Percentiles rank a stretch among this genome's conserved stretches.
These are phyloP conservation scores for Botryotinia globosa DNA, from an alignment of 2,329 filamentous ascomycete genomes.

Conservation along the genomic window DNA sequence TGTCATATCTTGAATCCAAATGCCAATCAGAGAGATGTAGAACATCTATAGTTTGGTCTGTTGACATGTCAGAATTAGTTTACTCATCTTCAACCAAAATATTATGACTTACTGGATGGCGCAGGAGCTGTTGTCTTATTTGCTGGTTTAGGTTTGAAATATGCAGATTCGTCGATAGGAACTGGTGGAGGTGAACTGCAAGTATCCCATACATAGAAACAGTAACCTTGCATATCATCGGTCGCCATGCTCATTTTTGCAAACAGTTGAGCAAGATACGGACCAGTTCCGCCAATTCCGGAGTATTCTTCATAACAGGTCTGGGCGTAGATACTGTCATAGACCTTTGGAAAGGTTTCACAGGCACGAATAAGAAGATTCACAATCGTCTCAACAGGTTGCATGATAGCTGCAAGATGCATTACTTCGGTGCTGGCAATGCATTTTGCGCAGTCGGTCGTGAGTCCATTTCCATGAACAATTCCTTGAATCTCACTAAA, in stretches of 20 bases:
- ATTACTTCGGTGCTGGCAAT: slow-evolving; percentile 18
- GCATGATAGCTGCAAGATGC: slow-evolving; percentile 20
- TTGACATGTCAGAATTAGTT: not conserved
- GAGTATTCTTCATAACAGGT: slow-evolving; percentile 19
- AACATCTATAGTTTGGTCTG: slow-evolving; percentile 26
- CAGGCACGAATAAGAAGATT: slow-evolving; percentile 19
- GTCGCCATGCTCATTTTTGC: slow-evolving; percentile 20
- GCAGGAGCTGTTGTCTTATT: slow-evolving; percentile 10
- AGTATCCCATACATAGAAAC: slow-evolving; percentile 15
- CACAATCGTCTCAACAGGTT: slow-evolving; percentile 12
- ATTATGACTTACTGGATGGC: slow-evolving; percentile 1
- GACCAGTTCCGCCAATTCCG: slow-evolving; percentile 20
- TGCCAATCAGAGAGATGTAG: slow-evolving; percentile 38
- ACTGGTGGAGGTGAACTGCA: slow-evolving; percentile 6
- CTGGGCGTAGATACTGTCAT: slow-evolving; percentile 17
- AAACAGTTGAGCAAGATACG: slow-evolving; percentile 17
- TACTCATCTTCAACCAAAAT: not conserved
- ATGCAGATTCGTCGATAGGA: slow-evolving; percentile 13
- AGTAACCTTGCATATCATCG: slow-evolving; percentile 15
- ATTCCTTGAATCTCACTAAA: slow-evolving; percentile 15
- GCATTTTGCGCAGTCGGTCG: slow-evolving; percentile 14
- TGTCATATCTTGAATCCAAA: slow-evolving; percentile 36
- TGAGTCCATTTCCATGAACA: slow-evolving; percentile 8
- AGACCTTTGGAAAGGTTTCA: slow-evolving; percentile 15
- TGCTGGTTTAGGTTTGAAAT: slow-evolving; percentile 17